A percentile compares a stretch with the other conserved stretches of the same genome.
These are phyloP conservation scores for Pulveroboletus ravenelii DNA, from an alignment of 768 basidiomycete species.

Conservation along the genomic window DNA sequence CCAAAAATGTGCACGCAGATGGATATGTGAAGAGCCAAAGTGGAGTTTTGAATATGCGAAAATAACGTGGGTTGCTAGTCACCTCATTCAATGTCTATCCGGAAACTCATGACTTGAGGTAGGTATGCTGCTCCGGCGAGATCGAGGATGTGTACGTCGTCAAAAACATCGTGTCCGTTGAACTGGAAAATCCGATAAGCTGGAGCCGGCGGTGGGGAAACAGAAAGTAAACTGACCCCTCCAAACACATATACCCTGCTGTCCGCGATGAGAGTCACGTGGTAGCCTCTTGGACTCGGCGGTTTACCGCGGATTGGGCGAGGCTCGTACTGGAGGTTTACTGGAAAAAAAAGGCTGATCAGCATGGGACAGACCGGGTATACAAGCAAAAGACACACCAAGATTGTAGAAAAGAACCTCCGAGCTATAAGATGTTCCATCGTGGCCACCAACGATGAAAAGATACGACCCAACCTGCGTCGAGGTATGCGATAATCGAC, in stretches of 20 bases:
- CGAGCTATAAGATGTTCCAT: conserved; percentile 65
- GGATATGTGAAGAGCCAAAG: background rate
- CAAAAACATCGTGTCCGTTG: conserved; percentile 77
- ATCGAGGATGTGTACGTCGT: conserved; percentile 83
- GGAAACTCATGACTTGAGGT: conserved; percentile 81
- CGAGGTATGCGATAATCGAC: conserved; percentile 77
- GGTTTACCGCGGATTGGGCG: conserved; percentile 63
- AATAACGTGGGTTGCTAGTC: background rate
- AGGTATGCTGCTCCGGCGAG: conserved; percentile 84
- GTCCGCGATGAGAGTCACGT: conserved; percentile 77
- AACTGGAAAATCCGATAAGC: conserved; percentile 34
- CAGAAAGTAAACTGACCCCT: conserved; percentile 39
- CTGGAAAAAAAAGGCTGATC: conserved; percentile 35
- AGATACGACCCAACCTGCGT: conserved; percentile 91
- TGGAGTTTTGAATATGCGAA: background rate
- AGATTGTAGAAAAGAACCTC: conserved; percentile 85
- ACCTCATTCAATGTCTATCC: conserved; percentile 41
- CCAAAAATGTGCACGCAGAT: background rate
- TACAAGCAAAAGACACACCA: conserved; percentile 42
- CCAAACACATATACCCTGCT: conserved; percentile 83
- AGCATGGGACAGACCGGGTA: background rate
- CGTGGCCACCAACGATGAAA: conserved; percentile 86
- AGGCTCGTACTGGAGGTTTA: conserved; percentile 78
- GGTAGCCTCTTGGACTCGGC: conserved; percentile 79
- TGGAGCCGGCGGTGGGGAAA: background rate